Conservation (phyloP, 805 yeast species). For the Ogataea siamensis region DNA sequence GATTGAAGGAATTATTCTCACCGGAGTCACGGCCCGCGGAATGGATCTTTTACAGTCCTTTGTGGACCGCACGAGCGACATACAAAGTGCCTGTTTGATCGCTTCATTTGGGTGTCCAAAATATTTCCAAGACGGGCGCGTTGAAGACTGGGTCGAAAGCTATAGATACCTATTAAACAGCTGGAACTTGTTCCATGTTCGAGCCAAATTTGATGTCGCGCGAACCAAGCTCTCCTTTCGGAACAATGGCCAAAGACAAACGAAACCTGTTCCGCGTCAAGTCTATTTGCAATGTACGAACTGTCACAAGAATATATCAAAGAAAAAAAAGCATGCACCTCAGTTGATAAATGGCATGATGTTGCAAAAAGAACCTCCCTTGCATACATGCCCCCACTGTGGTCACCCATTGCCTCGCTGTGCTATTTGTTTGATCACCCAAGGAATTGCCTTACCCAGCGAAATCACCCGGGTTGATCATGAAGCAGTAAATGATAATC, state of each 20-base stretch:
- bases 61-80: constrained; percentile 85
- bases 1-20: constrained; percentile 82
- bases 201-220: constrained; percentile 85
- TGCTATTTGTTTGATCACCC: constrained; percentile 78
- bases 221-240: constrained; percentile 63
- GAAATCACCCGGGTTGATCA: constrained; percentile 33
- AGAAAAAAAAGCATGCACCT: constrained; percentile 20
- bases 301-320: constrained; percentile 72
- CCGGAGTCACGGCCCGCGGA: constrained; percentile 89
- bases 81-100: constrained; percentile 86
- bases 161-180: constrained; percentile 70
- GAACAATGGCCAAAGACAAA: constrained; percentile 44
- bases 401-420: constrained; percentile 87
- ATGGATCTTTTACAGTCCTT: constrained; percentile 79
- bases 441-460: constrained; percentile 64
- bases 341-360: constrained; percentile 1
- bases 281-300: constrained; percentile 76
- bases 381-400: constrained; percentile 69
- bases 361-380: constrained; percentile 8
- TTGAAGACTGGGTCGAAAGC: constrained; percentile 73
- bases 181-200: constrained; percentile 72
- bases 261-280: constrained; percentile 63
- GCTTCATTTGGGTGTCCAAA: constrained; percentile 81
- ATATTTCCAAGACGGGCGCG: constrained; percentile 70
- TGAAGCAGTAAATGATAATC: constrained; percentile 15